Conservation (phyloP, 2,329 filamentous ascomycete species). For the Cladophialophora yegresii region DNA sequence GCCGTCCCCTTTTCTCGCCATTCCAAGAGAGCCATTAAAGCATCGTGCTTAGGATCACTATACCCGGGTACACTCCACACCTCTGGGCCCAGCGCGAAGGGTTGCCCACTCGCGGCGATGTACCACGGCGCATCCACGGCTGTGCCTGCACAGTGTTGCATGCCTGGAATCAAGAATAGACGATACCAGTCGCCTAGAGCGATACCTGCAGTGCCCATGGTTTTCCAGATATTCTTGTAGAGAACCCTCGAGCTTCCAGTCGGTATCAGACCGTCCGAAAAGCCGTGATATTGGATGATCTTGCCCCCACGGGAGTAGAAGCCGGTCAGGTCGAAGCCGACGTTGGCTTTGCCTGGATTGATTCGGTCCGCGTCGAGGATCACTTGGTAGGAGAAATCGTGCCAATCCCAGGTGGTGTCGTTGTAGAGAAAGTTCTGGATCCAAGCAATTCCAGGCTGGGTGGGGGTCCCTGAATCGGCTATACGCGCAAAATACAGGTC, state of each 20-base stretch:
- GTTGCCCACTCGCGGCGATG: constrained; percentile 38
- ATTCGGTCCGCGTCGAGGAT: constrained; percentile 42
- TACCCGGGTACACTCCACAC: constrained; percentile 21
- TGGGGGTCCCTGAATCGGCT: neutral
- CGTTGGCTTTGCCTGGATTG: constrained; percentile 45
- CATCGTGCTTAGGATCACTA: constrained; percentile 46
- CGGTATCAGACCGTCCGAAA: constrained; percentile 55
- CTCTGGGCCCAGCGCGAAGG: constrained; percentile 24
- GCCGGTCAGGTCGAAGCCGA: constrained; percentile 49
- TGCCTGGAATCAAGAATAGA: constrained; percentile 58
- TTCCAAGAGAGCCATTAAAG: constrained; percentile 52
- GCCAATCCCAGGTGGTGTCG: neutral
- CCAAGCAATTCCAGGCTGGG: neutral
- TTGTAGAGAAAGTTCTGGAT: neutral
- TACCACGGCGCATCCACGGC: constrained; percentile 51
- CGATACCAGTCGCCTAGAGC: constrained; percentile 48
- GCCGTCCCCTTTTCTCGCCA: constrained; percentile 53
- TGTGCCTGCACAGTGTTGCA: constrained; percentile 51
- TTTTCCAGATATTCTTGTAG: constrained; percentile 49
- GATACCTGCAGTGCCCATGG: constrained; percentile 42
- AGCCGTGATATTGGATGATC: constrained; percentile 48
- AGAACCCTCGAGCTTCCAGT: constrained; percentile 56
- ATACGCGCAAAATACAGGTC: neutral
- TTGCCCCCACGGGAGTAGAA: constrained; percentile 51
- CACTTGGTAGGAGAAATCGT: constrained; percentile 17